Evolutionary conservation across 192 early-diverging fungal genomes (phyloP), one percentile per base, ranked within the genome.

Genomic region (Chytriomyces confervae): DNA sequence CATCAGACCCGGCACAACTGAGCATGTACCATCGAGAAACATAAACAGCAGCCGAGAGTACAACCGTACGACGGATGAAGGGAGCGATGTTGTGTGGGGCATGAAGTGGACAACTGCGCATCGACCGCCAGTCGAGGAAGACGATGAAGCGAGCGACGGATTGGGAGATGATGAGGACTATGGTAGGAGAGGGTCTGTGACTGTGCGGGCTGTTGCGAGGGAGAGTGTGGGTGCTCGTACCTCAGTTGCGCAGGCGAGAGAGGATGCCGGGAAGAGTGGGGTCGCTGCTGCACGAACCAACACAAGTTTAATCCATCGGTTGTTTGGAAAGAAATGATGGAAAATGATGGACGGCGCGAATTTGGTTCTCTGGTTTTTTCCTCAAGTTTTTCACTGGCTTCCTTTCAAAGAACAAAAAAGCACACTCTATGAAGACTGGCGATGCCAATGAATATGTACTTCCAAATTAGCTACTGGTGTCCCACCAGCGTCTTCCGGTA

Each of bases 101-200:
- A 74, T 74, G 72, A 74, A 74, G 27, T 74, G 72, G 72, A 74
- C 72, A 8, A 63, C 24, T 46, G 72, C 72, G 9, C 72, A 74
- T 46, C 13, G 43, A 60, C 46, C 44, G 61, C 72, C 72, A 6
- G 72, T 43, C n/a, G 66, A 68, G 44, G 53, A 57, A 57, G 53
- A 57, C 16, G 53, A 5, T n/a, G 53, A 57, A 20, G 16, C 53
- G 13, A 20, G 20, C 16, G 53, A 36, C 4, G 36, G 36, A 4
- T 36, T 36, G 36, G 36, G 36, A 1, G 36, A 36, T 36, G 36
- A 36, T 36, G 36, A 36, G 36, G 36, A 36, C 36, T 36, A 36
- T 36, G 2, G 36, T 36, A 57, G 16, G 20, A 57, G 53, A 57
- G 53, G 16, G 53, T 57, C 53, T 13, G 53, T 57, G 53, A 20